Conservation (phyloP, 176 grass and related monocot species). For the Juncus inflexus region DNA sequence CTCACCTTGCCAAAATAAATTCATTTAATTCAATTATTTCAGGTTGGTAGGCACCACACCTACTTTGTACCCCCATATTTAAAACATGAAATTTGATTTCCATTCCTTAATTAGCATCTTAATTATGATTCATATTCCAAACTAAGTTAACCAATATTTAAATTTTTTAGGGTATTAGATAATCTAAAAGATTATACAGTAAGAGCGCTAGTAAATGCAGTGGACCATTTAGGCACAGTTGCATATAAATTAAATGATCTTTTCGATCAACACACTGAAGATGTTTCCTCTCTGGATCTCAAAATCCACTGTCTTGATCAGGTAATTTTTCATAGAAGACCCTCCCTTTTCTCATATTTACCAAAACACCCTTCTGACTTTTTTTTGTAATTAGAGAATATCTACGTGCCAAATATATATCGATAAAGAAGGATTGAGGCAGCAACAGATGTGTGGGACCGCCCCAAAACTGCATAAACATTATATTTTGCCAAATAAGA, state of each 20-base stretch:
- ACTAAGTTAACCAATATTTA: not conserved
- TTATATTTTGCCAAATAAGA: slow-evolving; percentile 80
- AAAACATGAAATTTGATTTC: no score
- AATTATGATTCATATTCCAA: slow-evolving; percentile 7
- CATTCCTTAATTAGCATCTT: no score
- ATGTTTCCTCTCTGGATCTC: slow-evolving; percentile 55
- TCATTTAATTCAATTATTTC: no score
- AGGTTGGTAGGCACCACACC: no score
- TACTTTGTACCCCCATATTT: no score
- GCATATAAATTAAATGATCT: slow-evolving; percentile 86
- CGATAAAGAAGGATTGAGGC: slow-evolving; percentile 86
- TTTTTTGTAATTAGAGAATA: slow-evolving; percentile 49
- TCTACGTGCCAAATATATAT: slow-evolving; percentile 81
- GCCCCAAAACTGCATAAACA: slow-evolving; percentile 70
- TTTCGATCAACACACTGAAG: slow-evolving; percentile 73
- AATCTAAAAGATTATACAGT: slow-evolving; percentile 98
- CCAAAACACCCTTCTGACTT: slow-evolving; percentile 2
- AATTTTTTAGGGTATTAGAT: slow-evolving; percentile 61
- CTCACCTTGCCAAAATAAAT: no score
- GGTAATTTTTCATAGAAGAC: slow-evolving; percentile 33
- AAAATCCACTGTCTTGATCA: slow-evolving; percentile 78
- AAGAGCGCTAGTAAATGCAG: slow-evolving; percentile 87
- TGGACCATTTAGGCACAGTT: slow-evolving; percentile 90
- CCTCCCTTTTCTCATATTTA: no score
- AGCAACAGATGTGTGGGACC: slow-evolving; percentile 57